Evolutionary conservation across 129 eudicot species (phyloP), one percentile per base, ranked within the genome.

Genomic region (Flaveria linearis): DNA sequence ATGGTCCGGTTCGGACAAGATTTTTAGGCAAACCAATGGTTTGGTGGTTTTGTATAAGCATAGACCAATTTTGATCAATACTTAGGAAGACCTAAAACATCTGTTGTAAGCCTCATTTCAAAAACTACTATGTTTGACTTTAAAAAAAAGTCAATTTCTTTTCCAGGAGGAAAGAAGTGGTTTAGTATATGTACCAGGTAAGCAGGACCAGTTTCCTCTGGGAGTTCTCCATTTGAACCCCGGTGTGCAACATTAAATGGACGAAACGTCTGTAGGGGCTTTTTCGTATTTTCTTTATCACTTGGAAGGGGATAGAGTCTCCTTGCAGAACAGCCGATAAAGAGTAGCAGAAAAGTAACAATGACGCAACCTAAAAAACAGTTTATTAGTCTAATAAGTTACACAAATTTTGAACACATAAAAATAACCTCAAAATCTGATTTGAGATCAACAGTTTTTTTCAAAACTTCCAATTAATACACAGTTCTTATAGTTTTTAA

Each of bases 191-290:
- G 33, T 88, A 93, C 98, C 98, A 84, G 74, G 63, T 93, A 93
- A 63, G 97, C 90, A 75, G 93, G 86, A 68, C 85, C 79, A 46
- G 96, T 84, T 83, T 89, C 99, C 82, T 94, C 99, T 52, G 99
- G 99, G 56, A 91, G 51, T 83, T 95, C 97, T 74, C 99, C 99
- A 84, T 95, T 95, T 26, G 97, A 89, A 69, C 99, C 99, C 50
- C 99, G 88, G 76, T 91, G 99, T 25, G 99, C 99, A 74, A 94
- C 75, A 74, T 94, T 94, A 76, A 74, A 94, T 2, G 99, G 87
- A 30, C 97, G 99, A 75, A 90, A 94, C 46, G 96, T 94, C 71
- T 94, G 99, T 42, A 94, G 73, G 46, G 99, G 92, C 76, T 67
- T 80, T 78, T 75, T 94, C 42, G 75, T 76, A 69, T 63, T 77